Percentiles rank a stretch among this genome's conserved stretches.
Conservation (phyloP, 306 rosid genomes). For the Rosa persica region DNA sequence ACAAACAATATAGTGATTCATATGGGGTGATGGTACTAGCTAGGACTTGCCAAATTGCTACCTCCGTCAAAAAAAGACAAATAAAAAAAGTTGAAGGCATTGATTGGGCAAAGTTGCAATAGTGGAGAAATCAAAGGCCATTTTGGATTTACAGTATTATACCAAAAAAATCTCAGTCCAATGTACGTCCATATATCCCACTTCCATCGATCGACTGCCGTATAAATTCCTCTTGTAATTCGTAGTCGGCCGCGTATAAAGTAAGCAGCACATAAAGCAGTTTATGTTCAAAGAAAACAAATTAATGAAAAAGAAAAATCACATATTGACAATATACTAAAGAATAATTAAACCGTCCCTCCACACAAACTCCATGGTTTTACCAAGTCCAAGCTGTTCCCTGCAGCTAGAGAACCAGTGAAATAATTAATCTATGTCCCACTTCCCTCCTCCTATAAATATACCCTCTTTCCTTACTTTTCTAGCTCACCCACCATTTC, state of each 20-base stretch:
- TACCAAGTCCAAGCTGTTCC: constrained; percentile 24
- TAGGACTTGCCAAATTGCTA: neutral
- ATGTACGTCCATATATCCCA: neutral
- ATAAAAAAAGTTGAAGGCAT: neutral
- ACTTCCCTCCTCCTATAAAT: constrained; percentile 49
- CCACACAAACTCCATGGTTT: constrained; percentile 21
- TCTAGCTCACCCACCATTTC: constrained; percentile 30
- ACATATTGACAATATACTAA: neutral
- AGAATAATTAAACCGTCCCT: constrained; percentile 30
- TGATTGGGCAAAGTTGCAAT: constrained; percentile 8
- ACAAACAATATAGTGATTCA: neutral
- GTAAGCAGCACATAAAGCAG: constrained; percentile 21
- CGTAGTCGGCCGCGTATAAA: constrained; percentile 63
- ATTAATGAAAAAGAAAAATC: neutral
- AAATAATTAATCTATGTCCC: neutral
- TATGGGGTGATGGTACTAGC: neutral
- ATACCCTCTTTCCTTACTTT: constrained; percentile 18
- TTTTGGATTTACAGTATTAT: neutral
- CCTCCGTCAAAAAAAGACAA: neutral
- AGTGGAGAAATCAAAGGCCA: constrained; percentile 10
- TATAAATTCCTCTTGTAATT: constrained; percentile 1
- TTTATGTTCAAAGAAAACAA: neutral
- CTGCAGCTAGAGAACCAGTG: constrained; percentile 17
- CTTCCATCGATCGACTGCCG: constrained; percentile 5
- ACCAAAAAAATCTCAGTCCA: neutral